These are phyloP conservation scores for Zarea fungicola DNA, from an alignment of 2,329 filamentous ascomycete species.

Conservation along the genomic window DNA sequence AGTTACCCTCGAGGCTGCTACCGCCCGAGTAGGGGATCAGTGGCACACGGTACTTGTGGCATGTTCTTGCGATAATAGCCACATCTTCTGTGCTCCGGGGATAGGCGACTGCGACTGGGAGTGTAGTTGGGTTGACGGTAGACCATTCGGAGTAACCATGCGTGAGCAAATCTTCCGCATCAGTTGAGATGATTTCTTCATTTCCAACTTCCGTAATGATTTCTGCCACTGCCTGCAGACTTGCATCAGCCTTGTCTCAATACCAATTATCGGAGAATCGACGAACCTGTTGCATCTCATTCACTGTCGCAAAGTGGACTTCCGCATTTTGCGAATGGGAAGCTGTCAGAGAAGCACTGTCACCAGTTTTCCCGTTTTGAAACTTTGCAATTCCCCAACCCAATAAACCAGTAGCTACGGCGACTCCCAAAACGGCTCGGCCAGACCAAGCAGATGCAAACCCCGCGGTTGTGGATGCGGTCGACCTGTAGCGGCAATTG, in stretches of 20 bases:
- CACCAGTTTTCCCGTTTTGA: constrained; percentile 14
- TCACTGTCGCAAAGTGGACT: constrained; percentile 34
- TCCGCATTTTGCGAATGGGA: constrained; percentile 19
- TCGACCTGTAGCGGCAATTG: background rate
- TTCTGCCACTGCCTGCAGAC: constrained; percentile 46
- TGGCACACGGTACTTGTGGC: constrained; percentile 72
- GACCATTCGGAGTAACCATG: constrained; percentile 68
- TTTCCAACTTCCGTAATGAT: constrained; percentile 45
- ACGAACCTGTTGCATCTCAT: constrained; percentile 38
- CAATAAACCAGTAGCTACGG: constrained; percentile 32
- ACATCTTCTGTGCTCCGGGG: constrained; percentile 58
- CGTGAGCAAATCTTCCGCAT: constrained; percentile 54
- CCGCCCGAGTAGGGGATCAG: constrained; percentile 86
- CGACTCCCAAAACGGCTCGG: constrained; percentile 32
- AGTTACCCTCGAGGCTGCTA: constrained; percentile 83
- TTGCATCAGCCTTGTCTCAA: constrained; percentile 7
- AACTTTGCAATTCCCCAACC: constrained; percentile 37
- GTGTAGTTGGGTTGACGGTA: constrained; percentile 51
- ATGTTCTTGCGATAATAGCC: constrained; percentile 58
- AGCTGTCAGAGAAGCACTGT: background rate
- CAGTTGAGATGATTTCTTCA: constrained; percentile 56
- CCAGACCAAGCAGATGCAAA: constrained; percentile 21
- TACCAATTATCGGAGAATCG: background rate
- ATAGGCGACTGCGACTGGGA: constrained; percentile 61
- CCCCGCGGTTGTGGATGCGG: background rate